A percentile compares a stretch with the other conserved stretches of the same genome.
Evolutionary conservation across 495 filamentous ascomycete species (phyloP).

Genomic region (Daldinia concentrica): DNA sequence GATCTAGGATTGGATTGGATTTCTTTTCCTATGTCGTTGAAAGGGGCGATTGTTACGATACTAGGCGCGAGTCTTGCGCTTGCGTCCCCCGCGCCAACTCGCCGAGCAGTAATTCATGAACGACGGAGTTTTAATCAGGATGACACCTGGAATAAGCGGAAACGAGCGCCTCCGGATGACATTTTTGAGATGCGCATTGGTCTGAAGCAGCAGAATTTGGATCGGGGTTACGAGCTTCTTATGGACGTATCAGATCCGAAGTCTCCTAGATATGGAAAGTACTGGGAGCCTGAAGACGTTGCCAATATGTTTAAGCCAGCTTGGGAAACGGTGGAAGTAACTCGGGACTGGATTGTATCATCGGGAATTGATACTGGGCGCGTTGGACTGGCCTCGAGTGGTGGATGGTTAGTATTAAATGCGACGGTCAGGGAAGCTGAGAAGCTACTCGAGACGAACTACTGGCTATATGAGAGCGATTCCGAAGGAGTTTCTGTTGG

Average conservation of each 20-base stretch:
- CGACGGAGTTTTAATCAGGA: not conserved
- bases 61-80: not conserved
- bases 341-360: constrained; percentile 60
- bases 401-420: not conserved
- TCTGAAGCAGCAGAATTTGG: not conserved
- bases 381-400: constrained; percentile 25
- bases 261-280: not conserved
- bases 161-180: not conserved
- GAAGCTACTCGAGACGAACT: constrained; percentile 44
- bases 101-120: constrained; percentile 33
- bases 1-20: not conserved
- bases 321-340: constrained; percentile 34
- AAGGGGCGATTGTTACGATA: not conserved
- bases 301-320: not conserved
- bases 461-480: constrained; percentile 62
- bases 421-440: not conserved
- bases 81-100: constrained; percentile 27
- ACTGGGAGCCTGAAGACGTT: not conserved
- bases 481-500: constrained; percentile 19
- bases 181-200: not conserved
- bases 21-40: not conserved
- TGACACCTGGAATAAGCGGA: not conserved
- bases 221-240: not conserved
- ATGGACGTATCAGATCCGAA: not conserved
- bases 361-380: constrained; percentile 57